These are phyloP conservation scores for Wickerhamia fluorescens DNA, from an alignment of 805 yeast genomes.

Conservation along the genomic window DNA sequence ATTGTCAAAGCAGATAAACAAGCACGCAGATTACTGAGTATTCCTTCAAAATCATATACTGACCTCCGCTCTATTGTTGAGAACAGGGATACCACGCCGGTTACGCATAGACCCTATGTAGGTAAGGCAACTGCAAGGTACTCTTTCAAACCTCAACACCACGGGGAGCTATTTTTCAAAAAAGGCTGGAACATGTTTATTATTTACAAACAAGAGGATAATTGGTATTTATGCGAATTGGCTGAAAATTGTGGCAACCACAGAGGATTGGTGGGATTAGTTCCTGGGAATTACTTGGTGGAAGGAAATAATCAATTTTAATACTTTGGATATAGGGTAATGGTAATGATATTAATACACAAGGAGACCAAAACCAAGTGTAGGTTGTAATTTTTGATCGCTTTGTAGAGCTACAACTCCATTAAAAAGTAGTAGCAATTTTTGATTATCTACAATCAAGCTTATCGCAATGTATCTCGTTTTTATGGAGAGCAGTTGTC, in stretches of 20 bases:
- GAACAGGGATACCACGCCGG: conserved; percentile 21
- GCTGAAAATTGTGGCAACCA: conserved; percentile 25
- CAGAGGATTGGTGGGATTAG: conserved; percentile 33
- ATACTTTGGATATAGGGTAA: too few species aligned
- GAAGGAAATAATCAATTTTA: conserved; percentile 17
- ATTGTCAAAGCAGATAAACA: neutral
- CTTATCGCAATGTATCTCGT: too few species aligned
- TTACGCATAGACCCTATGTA: conserved; percentile 20
- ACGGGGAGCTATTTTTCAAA: conserved; percentile 33
- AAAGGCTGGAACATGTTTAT: conserved; percentile 38
- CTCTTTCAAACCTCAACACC: conserved; percentile 33
- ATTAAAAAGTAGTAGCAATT: too few species aligned
- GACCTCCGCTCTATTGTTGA: conserved; percentile 24
- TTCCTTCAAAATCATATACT: conserved; percentile 28
- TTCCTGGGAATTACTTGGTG: conserved; percentile 36
- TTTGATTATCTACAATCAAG: too few species aligned
- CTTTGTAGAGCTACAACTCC: too few species aligned
- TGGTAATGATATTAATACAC: too few species aligned
- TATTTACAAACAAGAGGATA: conserved; percentile 37
- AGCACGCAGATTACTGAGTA: conserved; percentile 15
- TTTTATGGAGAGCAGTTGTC: too few species aligned
- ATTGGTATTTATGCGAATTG: conserved; percentile 39
- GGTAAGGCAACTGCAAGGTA: conserved; percentile 34
- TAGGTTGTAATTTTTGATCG: too few species aligned
- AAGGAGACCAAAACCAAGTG: too few species aligned